Base-by-base conservation (phyloP, 805 yeast species). In the Crinitomyces ghanaensis region DNA sequence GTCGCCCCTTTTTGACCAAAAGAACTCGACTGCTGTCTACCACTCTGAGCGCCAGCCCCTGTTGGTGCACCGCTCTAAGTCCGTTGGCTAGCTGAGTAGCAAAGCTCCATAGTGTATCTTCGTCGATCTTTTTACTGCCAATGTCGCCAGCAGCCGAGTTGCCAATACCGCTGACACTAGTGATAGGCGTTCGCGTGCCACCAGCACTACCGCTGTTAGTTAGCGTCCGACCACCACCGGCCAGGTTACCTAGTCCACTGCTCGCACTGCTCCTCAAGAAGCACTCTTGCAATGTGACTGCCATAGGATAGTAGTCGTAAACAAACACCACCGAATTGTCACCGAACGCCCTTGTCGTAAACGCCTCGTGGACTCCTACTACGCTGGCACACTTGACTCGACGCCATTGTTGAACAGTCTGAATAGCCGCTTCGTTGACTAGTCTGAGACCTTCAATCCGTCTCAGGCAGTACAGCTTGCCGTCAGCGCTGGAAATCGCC, bases 331-430 rank as follows among this genome's bases (percentile, higher is more conserved):
- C 63, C 1, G 91, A 75, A 30, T 67, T 65, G 45, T 81, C 91
- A 28, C 83, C 88, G 60, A 91, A 91, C 4, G 84, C 78, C 36
- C 84, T 70, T 4, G 88, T 74, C 1, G 95, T 77, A 54, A 91
- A 88, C 5, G 91, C 84, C 51, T 86, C 95, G 27, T 71, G 68
- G 4, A 84, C 58, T 26, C 68, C 65, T 1, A 80, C 81, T 15
- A 83, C 60, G 17, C 40, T 26, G 2, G 83, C 68, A 41, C 62
- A 58, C 5, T 59, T 57, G 28, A 60, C 45, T 9, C 61, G 60
- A 37, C 62, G 69, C 96, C 96, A 88, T 40, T 57, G 64, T 45
- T 75, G 74, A 35, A 81, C 69, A 4, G 67, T 57, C 24, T 65
- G 62, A 43, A 86, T 69, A 18, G 78, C 71, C 31, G 62, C 55